Evolutionary conservation across 257 asterid species (phyloP).

Genomic region (Solanum virginianum): DNA sequence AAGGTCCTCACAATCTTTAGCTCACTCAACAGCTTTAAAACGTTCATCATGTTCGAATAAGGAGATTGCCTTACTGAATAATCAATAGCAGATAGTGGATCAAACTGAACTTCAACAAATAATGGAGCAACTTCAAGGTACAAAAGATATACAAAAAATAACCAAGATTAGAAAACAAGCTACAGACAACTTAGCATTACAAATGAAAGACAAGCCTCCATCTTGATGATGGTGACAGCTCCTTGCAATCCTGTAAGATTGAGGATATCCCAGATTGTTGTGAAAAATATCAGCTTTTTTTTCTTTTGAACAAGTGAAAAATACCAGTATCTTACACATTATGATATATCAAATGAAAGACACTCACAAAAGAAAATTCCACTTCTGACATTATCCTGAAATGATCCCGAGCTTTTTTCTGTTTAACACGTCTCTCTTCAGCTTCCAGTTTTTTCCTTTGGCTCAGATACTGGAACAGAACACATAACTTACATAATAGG

Average conservation of each 20-base stretch:
- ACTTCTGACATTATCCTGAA: constrained; percentile 72
- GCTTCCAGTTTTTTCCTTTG: constrained; percentile 79
- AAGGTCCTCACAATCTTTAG: constrained; percentile 79
- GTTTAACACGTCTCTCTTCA: constrained; percentile 75
- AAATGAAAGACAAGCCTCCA: constrained; percentile 62
- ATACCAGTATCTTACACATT: background rate
- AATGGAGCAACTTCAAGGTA: background rate
- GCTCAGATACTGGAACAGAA: constrained; percentile 53
- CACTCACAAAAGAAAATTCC: background rate
- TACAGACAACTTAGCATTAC: background rate
- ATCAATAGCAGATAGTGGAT: constrained; percentile 3
- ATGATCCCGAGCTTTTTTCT: constrained; percentile 73
- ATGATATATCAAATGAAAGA: background rate
- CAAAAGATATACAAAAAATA: background rate
- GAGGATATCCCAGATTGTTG: background rate
- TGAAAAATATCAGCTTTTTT: background rate
- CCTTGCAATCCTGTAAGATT: constrained; percentile 61
- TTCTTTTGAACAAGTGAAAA: background rate
- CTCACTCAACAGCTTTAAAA: constrained; percentile 69
- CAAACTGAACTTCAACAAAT: background rate
- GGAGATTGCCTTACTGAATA: constrained; percentile 59
- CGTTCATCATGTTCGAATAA: constrained; percentile 79
- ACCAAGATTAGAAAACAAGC: background rate
- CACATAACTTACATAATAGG: background rate
- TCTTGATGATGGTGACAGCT: constrained; percentile 55